Percentiles rank a stretch among this genome's conserved stretches.
phyloP scores from a whole-genome alignment of 768 basidiomycete species.

The Russula foetens region DNA sequence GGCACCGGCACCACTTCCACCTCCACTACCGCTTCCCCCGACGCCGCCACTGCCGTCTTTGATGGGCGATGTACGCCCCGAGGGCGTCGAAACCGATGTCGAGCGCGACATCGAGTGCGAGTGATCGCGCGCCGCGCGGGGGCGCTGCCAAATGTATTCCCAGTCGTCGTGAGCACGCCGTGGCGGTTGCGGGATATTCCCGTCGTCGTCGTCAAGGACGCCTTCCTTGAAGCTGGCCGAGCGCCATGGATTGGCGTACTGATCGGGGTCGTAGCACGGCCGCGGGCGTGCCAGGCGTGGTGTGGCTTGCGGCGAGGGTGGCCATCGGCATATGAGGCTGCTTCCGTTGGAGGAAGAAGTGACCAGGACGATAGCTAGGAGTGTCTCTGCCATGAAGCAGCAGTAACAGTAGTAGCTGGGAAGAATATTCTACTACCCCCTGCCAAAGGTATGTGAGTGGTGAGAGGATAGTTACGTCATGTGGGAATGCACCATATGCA shows the following conservation, averaged over 20 bases:
- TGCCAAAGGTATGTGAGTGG: no score
- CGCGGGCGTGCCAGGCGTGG: constrained; percentile 66
- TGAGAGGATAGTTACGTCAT: no score
- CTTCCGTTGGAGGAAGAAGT: constrained; percentile 79
- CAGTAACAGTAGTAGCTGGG: no score
- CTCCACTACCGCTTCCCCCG: background rate
- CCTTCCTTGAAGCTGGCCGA: constrained; percentile 46
- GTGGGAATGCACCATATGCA: no score
- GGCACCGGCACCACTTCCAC: no score
- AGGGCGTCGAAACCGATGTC: constrained; percentile 26
- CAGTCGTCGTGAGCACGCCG: constrained; percentile 25
- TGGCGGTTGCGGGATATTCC: constrained; percentile 16
- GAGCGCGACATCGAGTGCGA: constrained; percentile 44
- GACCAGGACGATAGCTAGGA: constrained; percentile 76
- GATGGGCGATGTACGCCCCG: constrained; percentile 45
- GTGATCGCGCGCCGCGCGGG: constrained; percentile 40
- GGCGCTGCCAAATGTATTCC: constrained; percentile 60
- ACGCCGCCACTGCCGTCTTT: constrained; percentile 28
- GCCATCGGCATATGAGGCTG: constrained; percentile 78
- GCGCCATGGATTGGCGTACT: constrained; percentile 68
- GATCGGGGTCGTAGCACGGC: constrained; percentile 41
- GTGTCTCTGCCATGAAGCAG: constrained; percentile 59
- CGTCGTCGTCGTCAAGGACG: constrained; percentile 22
- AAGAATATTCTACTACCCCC: no score
- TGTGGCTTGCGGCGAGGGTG: constrained; percentile 55